Evolutionary conservation across 139 green algal genomes (phyloP).

Genomic region (Micractinium sp.): DNA sequence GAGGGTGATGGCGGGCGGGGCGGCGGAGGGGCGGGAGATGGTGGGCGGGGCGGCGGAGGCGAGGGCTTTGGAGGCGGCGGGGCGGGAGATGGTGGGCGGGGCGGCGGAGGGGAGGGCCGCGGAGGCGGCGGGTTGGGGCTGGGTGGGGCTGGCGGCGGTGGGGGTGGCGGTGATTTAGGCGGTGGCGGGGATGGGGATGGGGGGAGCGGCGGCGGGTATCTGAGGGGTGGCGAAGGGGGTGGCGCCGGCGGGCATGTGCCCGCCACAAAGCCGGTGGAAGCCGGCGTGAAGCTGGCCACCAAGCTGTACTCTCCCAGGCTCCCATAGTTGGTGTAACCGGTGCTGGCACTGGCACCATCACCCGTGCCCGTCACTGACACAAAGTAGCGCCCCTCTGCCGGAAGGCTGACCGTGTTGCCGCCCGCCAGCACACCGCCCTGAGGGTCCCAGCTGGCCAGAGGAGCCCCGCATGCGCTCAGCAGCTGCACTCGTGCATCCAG

Average conservation of each 20-base stretch:
- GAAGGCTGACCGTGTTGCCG: not conserved
- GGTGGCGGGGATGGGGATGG: too few relatives aligned
- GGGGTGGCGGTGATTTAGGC: too few relatives aligned
- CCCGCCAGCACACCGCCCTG: not conserved
- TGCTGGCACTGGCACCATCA: not conserved
- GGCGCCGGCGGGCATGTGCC: not conserved
- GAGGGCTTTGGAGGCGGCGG: not conserved
- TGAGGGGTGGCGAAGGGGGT: too few relatives aligned
- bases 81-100: too few relatives aligned
- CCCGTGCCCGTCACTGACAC: not conserved
- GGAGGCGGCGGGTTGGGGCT: too few relatives aligned
- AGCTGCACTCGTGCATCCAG: not conserved
- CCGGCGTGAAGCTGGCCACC: not conserved
- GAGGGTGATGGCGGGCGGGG: not conserved
- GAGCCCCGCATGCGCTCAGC: not conserved
- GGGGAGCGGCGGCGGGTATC: too few relatives aligned
- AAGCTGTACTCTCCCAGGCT: not conserved
- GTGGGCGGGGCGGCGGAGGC: not conserved
- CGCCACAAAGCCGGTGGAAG: not conserved
- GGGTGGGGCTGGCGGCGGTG: too few relatives aligned
- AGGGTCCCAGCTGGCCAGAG: not conserved
- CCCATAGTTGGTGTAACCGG: not conserved
- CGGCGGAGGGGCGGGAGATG: not conserved
- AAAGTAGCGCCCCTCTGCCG: not conserved
- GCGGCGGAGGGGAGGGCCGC: too few relatives aligned